Evolutionary conservation across 306 rosid species (phyloP).

Genomic region (Aeschynomene evenia): DNA sequence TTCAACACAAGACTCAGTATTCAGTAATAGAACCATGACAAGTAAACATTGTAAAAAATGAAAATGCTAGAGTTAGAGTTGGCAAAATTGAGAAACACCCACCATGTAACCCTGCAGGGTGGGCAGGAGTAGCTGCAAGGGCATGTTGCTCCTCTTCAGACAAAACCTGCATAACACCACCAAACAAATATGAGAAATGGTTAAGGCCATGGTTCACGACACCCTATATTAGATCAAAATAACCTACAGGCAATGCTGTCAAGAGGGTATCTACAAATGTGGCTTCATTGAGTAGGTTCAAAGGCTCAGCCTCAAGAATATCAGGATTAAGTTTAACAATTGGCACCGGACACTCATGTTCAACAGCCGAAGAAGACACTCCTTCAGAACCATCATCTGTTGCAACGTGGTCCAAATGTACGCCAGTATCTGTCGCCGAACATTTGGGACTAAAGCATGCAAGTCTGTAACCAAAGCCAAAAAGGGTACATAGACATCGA

Average conservation of each 20-base stretch:
- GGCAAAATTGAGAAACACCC: slow-evolving; percentile 29
- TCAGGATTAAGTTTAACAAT: slow-evolving; percentile 58
- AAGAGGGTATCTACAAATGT: slow-evolving; percentile 74
- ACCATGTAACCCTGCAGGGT: slow-evolving; percentile 89
- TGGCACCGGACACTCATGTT: slow-evolving; percentile 57
- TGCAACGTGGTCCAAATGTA: slow-evolving; percentile 48
- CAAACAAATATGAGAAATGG: slow-evolving; percentile 31
- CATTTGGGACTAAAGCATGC: slow-evolving; percentile 56
- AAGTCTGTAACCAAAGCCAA: slow-evolving; percentile 44
- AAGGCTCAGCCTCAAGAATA: slow-evolving; percentile 65
- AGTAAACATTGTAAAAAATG: background rate
- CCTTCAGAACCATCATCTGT: slow-evolving; percentile 51
- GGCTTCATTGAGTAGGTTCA: slow-evolving; percentile 54
- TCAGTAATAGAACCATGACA: background rate
- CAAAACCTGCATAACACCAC: slow-evolving; percentile 58
- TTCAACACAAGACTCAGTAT: background rate
- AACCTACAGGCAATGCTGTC: slow-evolving; percentile 77
- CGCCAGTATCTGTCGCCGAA: slow-evolving; percentile 63
- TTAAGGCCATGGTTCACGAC: slow-evolving; percentile 12
- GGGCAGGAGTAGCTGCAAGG: slow-evolving; percentile 96
- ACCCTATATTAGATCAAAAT: background rate
- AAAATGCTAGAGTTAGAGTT: slow-evolving; percentile 9
- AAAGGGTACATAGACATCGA: background rate
- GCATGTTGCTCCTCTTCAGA: slow-evolving; percentile 77
- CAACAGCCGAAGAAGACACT: slow-evolving; percentile 41